A percentile compares a stretch with the other conserved stretches of the same genome.
Evolutionary conservation across 1,284 basidiomycete genomes (phyloP).

Genomic region (Sporisorium scitamineum): DNA sequence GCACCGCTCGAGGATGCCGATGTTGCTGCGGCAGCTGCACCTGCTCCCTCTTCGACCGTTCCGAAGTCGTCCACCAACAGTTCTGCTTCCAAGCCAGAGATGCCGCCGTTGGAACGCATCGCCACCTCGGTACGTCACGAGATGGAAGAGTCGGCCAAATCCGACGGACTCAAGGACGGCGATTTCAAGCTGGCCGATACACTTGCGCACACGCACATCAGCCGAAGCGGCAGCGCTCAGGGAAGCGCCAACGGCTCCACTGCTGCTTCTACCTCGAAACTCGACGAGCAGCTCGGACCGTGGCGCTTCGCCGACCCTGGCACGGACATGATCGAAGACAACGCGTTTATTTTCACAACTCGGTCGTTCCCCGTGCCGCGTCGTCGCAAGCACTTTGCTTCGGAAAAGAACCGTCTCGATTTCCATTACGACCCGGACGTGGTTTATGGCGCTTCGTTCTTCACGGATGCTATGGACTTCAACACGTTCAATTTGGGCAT

Average conservation of each 20-base stretch:
- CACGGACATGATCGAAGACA: conserved; percentile 70
- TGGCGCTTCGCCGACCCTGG: conserved; percentile 70
- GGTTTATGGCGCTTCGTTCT: conserved; percentile 64
- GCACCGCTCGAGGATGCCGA: conserved; percentile 34
- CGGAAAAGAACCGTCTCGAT: conserved; percentile 62
- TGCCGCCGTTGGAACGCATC: conserved; percentile 55
- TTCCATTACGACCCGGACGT: conserved; percentile 69
- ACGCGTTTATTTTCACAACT: conserved; percentile 70
- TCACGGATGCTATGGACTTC: conserved; percentile 63
- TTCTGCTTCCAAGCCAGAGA: conserved; percentile 25
- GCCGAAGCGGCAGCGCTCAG: conserved; percentile 20
- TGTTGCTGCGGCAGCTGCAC: conserved; percentile 17
- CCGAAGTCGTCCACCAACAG: background rate
- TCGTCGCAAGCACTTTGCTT: conserved; percentile 69
- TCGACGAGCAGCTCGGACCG: conserved; percentile 68
- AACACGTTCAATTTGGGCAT: conserved; percentile 63
- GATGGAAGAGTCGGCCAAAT: conserved; percentile 57
- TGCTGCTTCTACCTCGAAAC: conserved; percentile 21
- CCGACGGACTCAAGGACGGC: conserved; percentile 58
- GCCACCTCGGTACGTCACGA: conserved; percentile 52
- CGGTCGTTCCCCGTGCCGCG: conserved; percentile 67
- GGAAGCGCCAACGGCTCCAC: conserved; percentile 1
- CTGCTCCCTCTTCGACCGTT: conserved; percentile 20
- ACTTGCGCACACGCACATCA: conserved; percentile 44
- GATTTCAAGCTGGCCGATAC: conserved; percentile 66